Conservation (phyloP, 345 rosid species). For the Eutrema japonicum region DNA sequence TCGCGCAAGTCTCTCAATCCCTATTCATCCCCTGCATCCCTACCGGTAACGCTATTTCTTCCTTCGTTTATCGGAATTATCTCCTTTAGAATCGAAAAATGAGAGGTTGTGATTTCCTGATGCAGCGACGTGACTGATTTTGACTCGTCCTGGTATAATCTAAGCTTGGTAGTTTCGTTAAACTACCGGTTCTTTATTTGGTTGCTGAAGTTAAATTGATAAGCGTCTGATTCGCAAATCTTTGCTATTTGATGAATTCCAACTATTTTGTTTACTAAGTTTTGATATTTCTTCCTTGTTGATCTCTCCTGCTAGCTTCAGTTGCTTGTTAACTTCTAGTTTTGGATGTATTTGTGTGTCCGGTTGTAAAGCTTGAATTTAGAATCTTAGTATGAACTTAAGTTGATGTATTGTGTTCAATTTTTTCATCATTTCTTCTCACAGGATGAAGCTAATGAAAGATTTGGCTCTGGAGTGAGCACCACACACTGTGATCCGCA, state of each 20-base stretch:
- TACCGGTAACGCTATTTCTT: constrained; percentile 28
- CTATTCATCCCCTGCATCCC: not conserved
- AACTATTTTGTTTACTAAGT: not conserved
- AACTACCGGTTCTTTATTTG: not conserved
- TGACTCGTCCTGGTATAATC: not conserved
- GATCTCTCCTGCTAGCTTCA: not conserved
- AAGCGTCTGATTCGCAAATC: not conserved
- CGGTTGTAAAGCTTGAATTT: not conserved
- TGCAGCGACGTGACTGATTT: not conserved
- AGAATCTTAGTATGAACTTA: not conserved
- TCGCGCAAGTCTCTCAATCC: constrained; percentile 25
- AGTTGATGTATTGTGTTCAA: not conserved
- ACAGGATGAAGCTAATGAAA: constrained; percentile 36
- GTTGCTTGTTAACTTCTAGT: not conserved
- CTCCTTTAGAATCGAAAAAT: not conserved
- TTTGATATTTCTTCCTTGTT: not conserved
- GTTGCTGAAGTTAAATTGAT: not conserved
- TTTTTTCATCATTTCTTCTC: not conserved
- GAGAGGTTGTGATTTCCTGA: not conserved
- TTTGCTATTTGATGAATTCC: not conserved
- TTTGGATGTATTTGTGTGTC: not conserved
- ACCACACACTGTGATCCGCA: constrained; percentile 5
- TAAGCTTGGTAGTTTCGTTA: constrained; percentile 5
- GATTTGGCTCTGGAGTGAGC: constrained; percentile 17
- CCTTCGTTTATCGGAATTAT: not conserved